Percentiles rank a stretch among this genome's conserved stretches.
phyloP scores from a whole-genome alignment of 2,329 filamentous ascomycete species.

The Trichoderma citrinoviride region DNA sequence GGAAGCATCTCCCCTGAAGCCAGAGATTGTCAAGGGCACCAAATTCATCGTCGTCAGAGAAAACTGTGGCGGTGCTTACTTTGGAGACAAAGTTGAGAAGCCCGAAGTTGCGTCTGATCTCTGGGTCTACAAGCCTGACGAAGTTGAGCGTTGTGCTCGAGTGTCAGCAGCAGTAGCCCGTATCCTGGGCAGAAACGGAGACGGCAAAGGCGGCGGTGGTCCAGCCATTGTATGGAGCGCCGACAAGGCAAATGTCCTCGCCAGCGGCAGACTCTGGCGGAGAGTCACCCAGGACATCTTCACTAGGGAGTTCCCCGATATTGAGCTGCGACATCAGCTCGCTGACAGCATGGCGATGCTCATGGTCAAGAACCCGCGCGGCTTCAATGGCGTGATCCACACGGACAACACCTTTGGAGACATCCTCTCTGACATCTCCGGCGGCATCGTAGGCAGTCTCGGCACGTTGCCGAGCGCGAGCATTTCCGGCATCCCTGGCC shows the following conservation, averaged over 20 bases:
- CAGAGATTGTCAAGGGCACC: slow-evolving; percentile 43
- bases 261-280: slow-evolving; percentile 49
- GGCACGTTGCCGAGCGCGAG: slow-evolving; percentile 47
- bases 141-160: slow-evolving; percentile 47
- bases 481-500: slow-evolving; percentile 41
- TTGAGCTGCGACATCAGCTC: slow-evolving; percentile 45
- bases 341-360: slow-evolving; percentile 49
- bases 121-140: slow-evolving; percentile 45
- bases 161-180: slow-evolving; percentile 46
- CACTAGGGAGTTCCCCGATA: slow-evolving; percentile 42
- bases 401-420: slow-evolving; percentile 50
- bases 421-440: slow-evolving; percentile 45
- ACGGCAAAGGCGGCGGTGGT: slow-evolving; percentile 30
- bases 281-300: slow-evolving; percentile 42
- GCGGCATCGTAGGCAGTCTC: slow-evolving; percentile 46
- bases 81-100: slow-evolving; percentile 46
- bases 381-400: slow-evolving; percentile 48
- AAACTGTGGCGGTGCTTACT: slow-evolving; percentile 51
- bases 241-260: slow-evolving; percentile 55
- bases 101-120: slow-evolving; percentile 45
- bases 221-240: slow-evolving; percentile 46
- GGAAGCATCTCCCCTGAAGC: slow-evolving; percentile 44
- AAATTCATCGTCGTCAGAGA: slow-evolving; percentile 51
- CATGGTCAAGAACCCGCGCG: slow-evolving; percentile 46
- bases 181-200: slow-evolving; percentile 29